phyloP scores from a whole-genome alignment of 768 basidiomycete genomes.

The Tephrocybe sp. region DNA sequence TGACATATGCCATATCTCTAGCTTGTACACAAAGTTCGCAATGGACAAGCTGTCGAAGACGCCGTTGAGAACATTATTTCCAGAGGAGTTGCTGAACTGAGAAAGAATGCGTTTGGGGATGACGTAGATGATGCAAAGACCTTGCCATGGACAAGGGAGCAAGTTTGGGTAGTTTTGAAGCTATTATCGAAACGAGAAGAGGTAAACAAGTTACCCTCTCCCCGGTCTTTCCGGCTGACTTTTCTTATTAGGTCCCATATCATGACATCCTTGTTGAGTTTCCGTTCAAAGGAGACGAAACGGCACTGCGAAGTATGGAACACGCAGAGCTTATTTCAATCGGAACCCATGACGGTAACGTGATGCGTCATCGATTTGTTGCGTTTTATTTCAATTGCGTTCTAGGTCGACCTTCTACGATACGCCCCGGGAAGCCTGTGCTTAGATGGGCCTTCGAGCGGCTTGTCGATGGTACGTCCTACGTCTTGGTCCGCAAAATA shows the following conservation, averaged over 20 bases:
- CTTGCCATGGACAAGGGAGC: conserved; percentile 82
- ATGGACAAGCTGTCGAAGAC: conserved; percentile 68
- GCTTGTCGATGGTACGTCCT: conserved; percentile 66
- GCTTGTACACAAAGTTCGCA: conserved; percentile 85
- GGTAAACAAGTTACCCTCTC: conserved; percentile 37
- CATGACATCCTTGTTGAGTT: conserved; percentile 78
- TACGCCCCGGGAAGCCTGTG: conserved; percentile 90
- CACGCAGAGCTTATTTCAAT: conserved; percentile 87
- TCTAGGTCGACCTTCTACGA: conserved; percentile 77
- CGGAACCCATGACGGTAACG: conserved; percentile 66
- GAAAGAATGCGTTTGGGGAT: conserved; percentile 93
- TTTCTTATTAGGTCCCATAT: conserved; percentile 63
- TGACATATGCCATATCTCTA: conserved; percentile 29
- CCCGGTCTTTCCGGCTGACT: neutral
- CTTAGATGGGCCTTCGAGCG: conserved; percentile 83
- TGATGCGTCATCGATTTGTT: neutral
- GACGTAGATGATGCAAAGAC: conserved; percentile 85
- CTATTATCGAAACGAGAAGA: conserved; percentile 66
- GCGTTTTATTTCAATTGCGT: neutral
- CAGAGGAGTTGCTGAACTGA: conserved; percentile 76
- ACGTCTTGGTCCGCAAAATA: no score
- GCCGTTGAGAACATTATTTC: conserved; percentile 90
- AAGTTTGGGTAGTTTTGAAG: conserved; percentile 85
- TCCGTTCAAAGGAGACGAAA: conserved; percentile 92
- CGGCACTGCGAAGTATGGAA: conserved; percentile 80